Percentiles rank a stretch among this genome's conserved stretches.
Evolutionary conservation across 1,284 basidiomycete genomes (phyloP).

Genomic region (Clitocybe nebularis): DNA sequence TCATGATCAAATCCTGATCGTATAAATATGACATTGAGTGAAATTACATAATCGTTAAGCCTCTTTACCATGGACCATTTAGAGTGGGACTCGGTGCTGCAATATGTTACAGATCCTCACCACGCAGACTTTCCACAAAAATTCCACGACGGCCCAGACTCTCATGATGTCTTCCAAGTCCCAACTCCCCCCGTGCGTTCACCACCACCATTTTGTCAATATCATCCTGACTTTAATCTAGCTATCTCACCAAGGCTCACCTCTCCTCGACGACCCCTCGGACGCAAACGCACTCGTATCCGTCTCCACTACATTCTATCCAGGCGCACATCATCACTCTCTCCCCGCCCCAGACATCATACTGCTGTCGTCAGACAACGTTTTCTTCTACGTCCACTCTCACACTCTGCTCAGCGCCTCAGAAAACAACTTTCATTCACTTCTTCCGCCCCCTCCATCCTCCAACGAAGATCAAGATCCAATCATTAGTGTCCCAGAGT

Average conservation of each 20-base stretch:
- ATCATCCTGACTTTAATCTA: slow-evolving; percentile 19
- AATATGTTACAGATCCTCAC: slow-evolving; percentile 57
- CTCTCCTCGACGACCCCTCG: slow-evolving; percentile 36
- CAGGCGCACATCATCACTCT: slow-evolving; percentile 54
- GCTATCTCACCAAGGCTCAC: slow-evolving; percentile 50
- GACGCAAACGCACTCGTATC: slow-evolving; percentile 52
- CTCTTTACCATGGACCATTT: slow-evolving; percentile 34
- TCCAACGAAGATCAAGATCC: slow-evolving; percentile 35
- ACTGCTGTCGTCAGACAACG: slow-evolving; percentile 65
- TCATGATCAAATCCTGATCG: background rate
- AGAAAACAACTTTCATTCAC: slow-evolving; percentile 48
- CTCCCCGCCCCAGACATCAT: slow-evolving; percentile 57
- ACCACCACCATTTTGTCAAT: slow-evolving; percentile 1
- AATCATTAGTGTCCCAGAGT: slow-evolving; percentile 45
- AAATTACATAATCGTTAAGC: slow-evolving; percentile 1
- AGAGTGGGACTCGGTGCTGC: slow-evolving; percentile 61
- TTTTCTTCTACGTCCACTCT: slow-evolving; percentile 70
- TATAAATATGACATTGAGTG: slow-evolving; percentile 4
- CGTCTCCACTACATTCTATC: slow-evolving; percentile 76
- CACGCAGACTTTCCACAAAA: slow-evolving; percentile 33
- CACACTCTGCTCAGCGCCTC: slow-evolving; percentile 47
- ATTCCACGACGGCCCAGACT: slow-evolving; percentile 19
- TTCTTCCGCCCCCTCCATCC: slow-evolving; percentile 37
- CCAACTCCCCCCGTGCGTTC: slow-evolving; percentile 64
- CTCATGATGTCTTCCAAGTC: slow-evolving; percentile 35